Evolutionary conservation across 164 flowering plant species (phyloP), one percentile per base, ranked within the genome.

Genomic region (Liquidambar formosana): DNA sequence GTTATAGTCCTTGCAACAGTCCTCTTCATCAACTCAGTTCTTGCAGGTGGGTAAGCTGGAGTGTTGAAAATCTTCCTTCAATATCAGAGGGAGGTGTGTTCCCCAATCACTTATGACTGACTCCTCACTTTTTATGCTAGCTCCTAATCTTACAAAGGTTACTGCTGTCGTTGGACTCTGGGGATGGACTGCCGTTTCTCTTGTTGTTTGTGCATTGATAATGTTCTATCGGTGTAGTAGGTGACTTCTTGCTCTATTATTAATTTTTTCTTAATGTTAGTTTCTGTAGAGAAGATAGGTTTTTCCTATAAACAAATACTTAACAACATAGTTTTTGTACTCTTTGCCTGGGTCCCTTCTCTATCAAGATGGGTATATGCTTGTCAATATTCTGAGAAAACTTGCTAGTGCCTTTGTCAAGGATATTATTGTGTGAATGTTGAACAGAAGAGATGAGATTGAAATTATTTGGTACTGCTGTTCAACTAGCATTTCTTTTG

Each of bases 131-230:
- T 52, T 75, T 53, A 41, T 81, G 52, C 56, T 66, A 95, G 99
- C 88, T 80, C 82, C 97, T 22, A 79, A 73, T 82, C 83, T 92
- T 51, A 38, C 91, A 16, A 91, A 82, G 79, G 82, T 95, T 48
- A 92, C 99, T 76, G 99, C 99, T 68, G 76, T 75, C 73, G 88
- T 91, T 79, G 99, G 88, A 74, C 93, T 95, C 51, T 95, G 97
- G 99, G 97, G 86, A 64, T 95, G 99, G 97, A 76, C 78, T 61
- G 84, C 81, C 63, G 78, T 95, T 71, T 95, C 96, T 72, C 61
- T 91, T 8, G 85, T 87, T 19, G 38, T 87, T 77, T 77, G 73
- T 73, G 49, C 97, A 44, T 74, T 95, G 71, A 33, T 95, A 57
- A 85, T 91, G 91, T 79, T 95, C 46, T 81, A 85, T 56, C 85